Percentiles rank a stretch among this genome's conserved stretches.
Evolutionary conservation across 805 yeast species (phyloP).

Genomic region (Kluyveromyces lactis): DNA sequence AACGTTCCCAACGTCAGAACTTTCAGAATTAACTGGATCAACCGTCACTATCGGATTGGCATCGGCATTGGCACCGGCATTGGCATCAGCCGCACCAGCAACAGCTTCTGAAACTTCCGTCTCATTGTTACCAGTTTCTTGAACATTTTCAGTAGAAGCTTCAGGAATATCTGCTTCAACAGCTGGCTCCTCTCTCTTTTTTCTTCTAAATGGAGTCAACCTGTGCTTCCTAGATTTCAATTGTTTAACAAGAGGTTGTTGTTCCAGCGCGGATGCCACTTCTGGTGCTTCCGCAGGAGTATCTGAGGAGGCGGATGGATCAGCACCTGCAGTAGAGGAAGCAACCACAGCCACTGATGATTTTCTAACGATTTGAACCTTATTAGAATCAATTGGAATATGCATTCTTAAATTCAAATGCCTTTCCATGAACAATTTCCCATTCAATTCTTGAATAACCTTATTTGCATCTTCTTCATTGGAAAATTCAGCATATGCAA

Average conservation of each 20-base stretch:
- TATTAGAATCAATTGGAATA: constrained; percentile 7
- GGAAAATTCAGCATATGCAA: constrained; percentile 78
- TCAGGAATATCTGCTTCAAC: background rate
- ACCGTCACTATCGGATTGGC: background rate
- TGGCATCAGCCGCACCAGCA: background rate
- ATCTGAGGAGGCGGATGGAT: too few species aligned
- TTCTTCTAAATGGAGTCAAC: background rate
- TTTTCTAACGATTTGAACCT: constrained; percentile 2
- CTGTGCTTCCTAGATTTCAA: constrained; percentile 1
- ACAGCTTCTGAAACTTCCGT: too few species aligned
- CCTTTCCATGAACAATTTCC: constrained; percentile 43
- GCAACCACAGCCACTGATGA: too few species aligned
- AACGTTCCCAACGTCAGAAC: too few species aligned
- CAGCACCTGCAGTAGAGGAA: too few species aligned
- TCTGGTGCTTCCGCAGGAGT: too few species aligned
- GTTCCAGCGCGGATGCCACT: too few species aligned
- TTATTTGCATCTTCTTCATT: constrained; percentile 50
- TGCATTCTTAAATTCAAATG: constrained; percentile 27
- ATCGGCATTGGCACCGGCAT: background rate
- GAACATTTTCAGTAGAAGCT: too few species aligned
- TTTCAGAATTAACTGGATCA: background rate
- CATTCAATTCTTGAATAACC: constrained; percentile 61
- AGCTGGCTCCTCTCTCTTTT: background rate
- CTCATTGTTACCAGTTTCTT: too few species aligned
- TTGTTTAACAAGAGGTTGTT: too few species aligned